phyloP scores from a whole-genome alignment of 495 filamentous ascomycete genomes.

The Penicillium cosmopolitanum region DNA sequence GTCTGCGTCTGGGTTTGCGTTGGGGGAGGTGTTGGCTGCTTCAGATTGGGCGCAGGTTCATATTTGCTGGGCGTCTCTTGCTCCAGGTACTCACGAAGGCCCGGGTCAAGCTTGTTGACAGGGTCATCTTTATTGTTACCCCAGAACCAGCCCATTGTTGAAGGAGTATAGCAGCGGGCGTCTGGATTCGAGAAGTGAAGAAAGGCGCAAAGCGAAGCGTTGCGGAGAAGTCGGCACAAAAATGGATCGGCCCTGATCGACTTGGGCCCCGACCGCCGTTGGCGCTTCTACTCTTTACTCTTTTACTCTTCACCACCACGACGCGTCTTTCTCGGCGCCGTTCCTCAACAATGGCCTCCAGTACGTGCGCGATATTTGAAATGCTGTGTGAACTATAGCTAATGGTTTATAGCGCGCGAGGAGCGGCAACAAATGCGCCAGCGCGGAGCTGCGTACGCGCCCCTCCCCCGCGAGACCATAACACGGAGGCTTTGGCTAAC shows the following conservation, averaged over 20 bases:
- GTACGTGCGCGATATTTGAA: slow-evolving; percentile 31
- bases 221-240: slow-evolving; percentile 40
- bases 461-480: slow-evolving; percentile 37
- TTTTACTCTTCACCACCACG: slow-evolving; percentile 27
- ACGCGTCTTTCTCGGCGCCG: slow-evolving; percentile 43
- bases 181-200: background rate
- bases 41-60: slow-evolving; percentile 43
- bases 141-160: slow-evolving; percentile 72
- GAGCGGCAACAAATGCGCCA: slow-evolving; percentile 62
- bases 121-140: slow-evolving; percentile 63
- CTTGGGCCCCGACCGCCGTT: slow-evolving; percentile 28
- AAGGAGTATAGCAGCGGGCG: background rate
- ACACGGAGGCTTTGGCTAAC: slow-evolving; percentile 26
- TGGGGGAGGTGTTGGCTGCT: slow-evolving; percentile 25
- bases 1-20: slow-evolving; percentile 21
- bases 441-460: slow-evolving; percentile 60
- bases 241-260: slow-evolving; percentile 31
- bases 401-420: slow-evolving; percentile 49
- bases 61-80: slow-evolving; percentile 81
- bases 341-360: slow-evolving; percentile 46
- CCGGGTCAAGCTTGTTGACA: slow-evolving; percentile 80
- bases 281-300: slow-evolving; percentile 17
- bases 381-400: slow-evolving; percentile 11
- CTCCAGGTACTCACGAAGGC: slow-evolving; percentile 80
- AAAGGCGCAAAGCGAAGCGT: background rate